Base-by-base conservation (phyloP, 2,329 filamentous ascomycete species). In the Pezicula neosporulosa region DNA sequence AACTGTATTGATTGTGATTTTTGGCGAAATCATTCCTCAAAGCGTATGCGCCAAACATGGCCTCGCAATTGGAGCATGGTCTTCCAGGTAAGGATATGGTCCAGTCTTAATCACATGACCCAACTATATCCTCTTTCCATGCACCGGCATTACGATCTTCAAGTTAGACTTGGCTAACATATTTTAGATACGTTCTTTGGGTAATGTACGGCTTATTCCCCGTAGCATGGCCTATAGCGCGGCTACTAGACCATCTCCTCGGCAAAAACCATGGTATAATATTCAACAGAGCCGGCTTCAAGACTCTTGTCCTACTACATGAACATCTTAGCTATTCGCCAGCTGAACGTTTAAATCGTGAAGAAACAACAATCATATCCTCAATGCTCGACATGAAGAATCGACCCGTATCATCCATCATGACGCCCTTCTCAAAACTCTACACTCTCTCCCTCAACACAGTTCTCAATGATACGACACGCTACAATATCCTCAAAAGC, bases 281-380 rank as follows among this genome's bases (percentile, higher is more conserved):
- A 28, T 97, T 97, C 82, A 96, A 96, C 72, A 97, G 97, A 76
- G 91, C 90, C 54, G 93, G 93, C 0, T 73, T 97, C 61, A 97
- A 97, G 76, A 96, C 92, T 0, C 77, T 97, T 15, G 91, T 97
- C 30, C 95, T 90, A 0, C 78, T 97, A 8, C 93, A 97, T 74
- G 52, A 59, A 45, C 43, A 46, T 9, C 45, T 55, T 1, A 44
- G 46, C 8, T 51, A 47, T 24, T 53, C 52, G 12, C 37, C 55
- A 8, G 41, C 78, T 30, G 90, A 97, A 65, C 86, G 92, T 49
- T 75, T 97, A 48, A 96, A 96, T 69, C 86, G 94, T 57, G 93
- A 97, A 64, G 93, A 97, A 70, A 93, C 97, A 57, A 96, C 92
- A 52, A 97, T 97, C 68, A 97, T 97, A 70, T 94, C 89, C 55